A percentile compares a stretch with the other conserved stretches of the same genome.
phyloP scores from a whole-genome alignment of 2,329 filamentous ascomycete genomes.

The Byssothecium circinans region DNA sequence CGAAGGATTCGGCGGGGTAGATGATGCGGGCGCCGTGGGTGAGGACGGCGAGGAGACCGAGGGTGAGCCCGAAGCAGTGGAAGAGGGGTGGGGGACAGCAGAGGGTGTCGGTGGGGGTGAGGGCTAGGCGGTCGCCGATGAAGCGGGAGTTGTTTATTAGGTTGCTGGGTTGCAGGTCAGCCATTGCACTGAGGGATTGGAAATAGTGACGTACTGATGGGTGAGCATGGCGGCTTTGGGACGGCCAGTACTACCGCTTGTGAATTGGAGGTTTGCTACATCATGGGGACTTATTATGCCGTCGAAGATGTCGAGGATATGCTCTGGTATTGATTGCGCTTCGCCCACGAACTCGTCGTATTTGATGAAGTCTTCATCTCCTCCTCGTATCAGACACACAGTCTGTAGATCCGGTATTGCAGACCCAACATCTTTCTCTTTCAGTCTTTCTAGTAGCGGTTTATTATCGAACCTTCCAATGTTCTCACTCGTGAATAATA shows the following conservation, averaged over 20 bases:
- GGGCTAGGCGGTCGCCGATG: constrained; percentile 69
- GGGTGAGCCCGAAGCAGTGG: constrained; percentile 81
- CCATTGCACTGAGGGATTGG: not conserved
- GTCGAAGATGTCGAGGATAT: constrained; percentile 41
- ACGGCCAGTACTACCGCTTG: constrained; percentile 43
- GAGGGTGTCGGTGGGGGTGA: constrained; percentile 66
- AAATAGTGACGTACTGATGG: constrained; percentile 33
- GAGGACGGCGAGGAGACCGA: constrained; percentile 71
- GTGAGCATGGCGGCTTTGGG: constrained; percentile 45
- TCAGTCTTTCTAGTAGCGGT: constrained; percentile 53
- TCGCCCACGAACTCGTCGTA: constrained; percentile 60
- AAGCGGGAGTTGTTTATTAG: constrained; percentile 46
- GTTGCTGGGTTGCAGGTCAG: constrained; percentile 26
- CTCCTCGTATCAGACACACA: constrained; percentile 36
- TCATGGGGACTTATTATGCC: constrained; percentile 39
- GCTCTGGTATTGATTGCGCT: constrained; percentile 32
- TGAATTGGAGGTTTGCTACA: constrained; percentile 44
- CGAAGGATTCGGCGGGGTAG: constrained; percentile 72
- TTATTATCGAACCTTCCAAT: constrained; percentile 69
- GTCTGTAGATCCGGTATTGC: constrained; percentile 34
- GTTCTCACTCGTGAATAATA: constrained; percentile 71
- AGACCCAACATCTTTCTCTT: constrained; percentile 18
- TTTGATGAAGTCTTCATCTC: constrained; percentile 55
- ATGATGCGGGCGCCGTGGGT: constrained; percentile 77
- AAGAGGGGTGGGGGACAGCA: constrained; percentile 84